Evolutionary conservation across 2,329 filamentous ascomycete genomes (phyloP).

Genomic region (Tolypocladium tundrense): DNA sequence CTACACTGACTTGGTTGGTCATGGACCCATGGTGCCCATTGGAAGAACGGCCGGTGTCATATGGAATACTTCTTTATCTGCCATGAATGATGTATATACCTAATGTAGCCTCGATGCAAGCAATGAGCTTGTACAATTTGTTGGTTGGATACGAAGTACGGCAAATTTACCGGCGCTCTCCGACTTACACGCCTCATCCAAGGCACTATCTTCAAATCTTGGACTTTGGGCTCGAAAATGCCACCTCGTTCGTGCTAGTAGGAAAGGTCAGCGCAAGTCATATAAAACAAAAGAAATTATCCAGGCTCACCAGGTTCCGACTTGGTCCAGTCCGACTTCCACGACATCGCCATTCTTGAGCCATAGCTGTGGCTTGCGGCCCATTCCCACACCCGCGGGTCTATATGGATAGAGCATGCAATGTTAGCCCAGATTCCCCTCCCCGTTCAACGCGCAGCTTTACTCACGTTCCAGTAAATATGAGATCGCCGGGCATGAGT

Average conservation of each 20-base stretch:
- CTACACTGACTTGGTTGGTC: too few species aligned
- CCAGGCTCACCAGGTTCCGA: conserved; percentile 42
- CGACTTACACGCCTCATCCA: neutral
- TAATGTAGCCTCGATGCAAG: neutral
- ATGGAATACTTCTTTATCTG: too few species aligned
- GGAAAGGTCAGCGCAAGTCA: neutral
- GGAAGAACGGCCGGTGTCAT: too few species aligned
- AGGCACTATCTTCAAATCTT: conserved; percentile 14
- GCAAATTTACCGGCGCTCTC: too few species aligned
- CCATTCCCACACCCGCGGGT: conserved; percentile 62
- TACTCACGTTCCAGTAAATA: conserved; percentile 54
- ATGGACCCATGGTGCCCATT: too few species aligned
- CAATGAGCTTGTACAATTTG: neutral
- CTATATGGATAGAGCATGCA: conserved; percentile 17
- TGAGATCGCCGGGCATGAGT: conserved; percentile 51
- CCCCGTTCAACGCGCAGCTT: neutral
- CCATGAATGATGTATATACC: too few species aligned
- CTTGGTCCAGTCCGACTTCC: conserved; percentile 55
- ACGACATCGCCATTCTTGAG: conserved; percentile 61
- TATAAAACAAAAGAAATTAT: neutral
- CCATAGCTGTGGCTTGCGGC: conserved; percentile 55
- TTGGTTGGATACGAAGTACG: neutral
- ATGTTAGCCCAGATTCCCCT: neutral
- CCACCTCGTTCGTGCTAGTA: conserved; percentile 18
- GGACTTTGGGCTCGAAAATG: conserved; percentile 16